Percentiles rank a stretch among this genome's conserved stretches.
Evolutionary conservation across 208 protist species (phyloP).

Genomic region (Porcisia deanei): DNA sequence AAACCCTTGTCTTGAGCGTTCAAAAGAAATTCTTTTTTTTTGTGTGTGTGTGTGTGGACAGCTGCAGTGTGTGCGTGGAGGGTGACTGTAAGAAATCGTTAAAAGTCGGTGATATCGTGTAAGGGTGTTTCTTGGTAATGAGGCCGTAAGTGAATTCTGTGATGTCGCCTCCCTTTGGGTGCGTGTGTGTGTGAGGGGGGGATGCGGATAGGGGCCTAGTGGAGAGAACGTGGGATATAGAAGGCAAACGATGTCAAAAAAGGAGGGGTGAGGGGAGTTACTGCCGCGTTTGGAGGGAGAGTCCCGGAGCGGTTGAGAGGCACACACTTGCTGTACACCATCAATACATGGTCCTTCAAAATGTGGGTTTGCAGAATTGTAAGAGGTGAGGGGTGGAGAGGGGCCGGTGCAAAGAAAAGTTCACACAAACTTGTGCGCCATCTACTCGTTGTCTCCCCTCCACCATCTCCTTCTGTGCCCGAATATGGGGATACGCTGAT

Average conservation of each 20-base stretch:
- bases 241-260: neutral
- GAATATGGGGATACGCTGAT: neutral
- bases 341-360: neutral
- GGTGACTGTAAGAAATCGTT: too few relatives aligned
- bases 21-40: too few relatives aligned
- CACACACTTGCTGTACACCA: neutral
- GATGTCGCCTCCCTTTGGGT: neutral
- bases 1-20: too few relatives aligned
- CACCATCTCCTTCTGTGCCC: neutral
- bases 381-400: neutral
- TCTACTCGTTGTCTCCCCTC: neutral
- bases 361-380: neutral
- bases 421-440: neutral
- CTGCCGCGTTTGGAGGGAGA: neutral
- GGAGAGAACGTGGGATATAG: too few relatives aligned
- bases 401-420: neutral
- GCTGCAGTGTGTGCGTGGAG: too few relatives aligned
- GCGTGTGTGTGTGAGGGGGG: neutral
- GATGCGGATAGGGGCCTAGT: too few relatives aligned
- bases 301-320: neutral
- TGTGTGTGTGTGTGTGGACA: too few relatives aligned
- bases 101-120: too few relatives aligned
- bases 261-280: neutral
- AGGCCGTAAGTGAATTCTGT: too few relatives aligned
- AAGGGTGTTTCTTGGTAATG: too few relatives aligned